Evolutionary conservation across 805 yeast species (phyloP), one percentile per base, ranked within the genome.

Genomic region (Nakazawaea ambrosiae): DNA sequence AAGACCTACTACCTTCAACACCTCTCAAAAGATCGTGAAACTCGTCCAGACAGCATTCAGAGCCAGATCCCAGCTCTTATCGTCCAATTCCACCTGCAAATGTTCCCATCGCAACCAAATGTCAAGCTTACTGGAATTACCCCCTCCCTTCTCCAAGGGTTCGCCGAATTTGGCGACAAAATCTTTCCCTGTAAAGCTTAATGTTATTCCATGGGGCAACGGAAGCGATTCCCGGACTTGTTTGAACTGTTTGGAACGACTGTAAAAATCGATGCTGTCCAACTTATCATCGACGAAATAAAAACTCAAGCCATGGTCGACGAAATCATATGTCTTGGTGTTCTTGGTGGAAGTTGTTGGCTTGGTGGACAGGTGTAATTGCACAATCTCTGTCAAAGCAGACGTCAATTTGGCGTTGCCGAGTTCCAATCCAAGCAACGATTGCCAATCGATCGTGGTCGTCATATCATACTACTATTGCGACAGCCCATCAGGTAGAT

Each of bases 131-230:
- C 45, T 34, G 8, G 41, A 28, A 8, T 49, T 24, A 0, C 70
- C 70, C n/a, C 69, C 68, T 3, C 68, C 68, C 43, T 65, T 65
- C 34, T 62, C 64, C 11, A 41, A 10, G 0, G 70, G 70, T 38
- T 65, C 70, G 1, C 69, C 69, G 37, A 59, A 54, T 27, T 16
- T 41, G 16, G 47, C 49, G 4, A 65, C 58, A 3, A 65, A 37
- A 2, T 48, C 43, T 34, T 45, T 48, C 2, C 61, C 68, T 0
- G 60, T 57, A 4, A 43, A 33, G 1, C 35, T 33, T 1, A 34
- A 14, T 1, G 36, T 31, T 2, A 61, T 25, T 3, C 40, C 45
- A 2, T 49, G 46, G 0, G 61, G 59, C 2, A 51, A 24, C 14
- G 23, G 19, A 3, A 24, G 8, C 24, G 11, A 8, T 5, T 17